Conservation (phyloP, 2,329 filamentous ascomycete genomes). For the Aspergillus tubingensis region DNA sequence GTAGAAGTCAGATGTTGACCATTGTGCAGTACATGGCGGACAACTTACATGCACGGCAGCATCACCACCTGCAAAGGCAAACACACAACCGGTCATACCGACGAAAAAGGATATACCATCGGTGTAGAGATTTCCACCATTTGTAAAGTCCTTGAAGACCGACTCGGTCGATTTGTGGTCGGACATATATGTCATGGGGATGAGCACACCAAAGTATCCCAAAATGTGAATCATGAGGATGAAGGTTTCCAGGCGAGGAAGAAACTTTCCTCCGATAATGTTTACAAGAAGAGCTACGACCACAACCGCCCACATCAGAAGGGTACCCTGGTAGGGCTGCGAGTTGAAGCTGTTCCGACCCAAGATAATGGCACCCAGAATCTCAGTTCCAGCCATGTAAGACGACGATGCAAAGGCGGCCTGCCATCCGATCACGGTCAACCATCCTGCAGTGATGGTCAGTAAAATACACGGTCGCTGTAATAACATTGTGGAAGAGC, state of each 20-base stretch:
- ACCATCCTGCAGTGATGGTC: slow-evolving; percentile 35
- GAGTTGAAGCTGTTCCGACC: slow-evolving; percentile 39
- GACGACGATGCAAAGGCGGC: slow-evolving; percentile 40
- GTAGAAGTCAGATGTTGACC: background rate
- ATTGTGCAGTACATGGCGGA: background rate
- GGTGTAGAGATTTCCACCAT: slow-evolving; percentile 47
- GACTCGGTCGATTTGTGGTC: slow-evolving; percentile 37
- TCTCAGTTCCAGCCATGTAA: slow-evolving; percentile 35
- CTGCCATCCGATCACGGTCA: slow-evolving; percentile 49
- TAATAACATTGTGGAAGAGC: background rate
- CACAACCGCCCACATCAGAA: slow-evolving; percentile 50
- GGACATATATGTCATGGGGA: slow-evolving; percentile 48
- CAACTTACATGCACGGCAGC: slow-evolving; percentile 41
- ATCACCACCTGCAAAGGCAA: slow-evolving; percentile 42
- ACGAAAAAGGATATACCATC: slow-evolving; percentile 45
- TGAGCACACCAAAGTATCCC: slow-evolving; percentile 55
- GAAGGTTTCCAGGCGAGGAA: slow-evolving; percentile 52
- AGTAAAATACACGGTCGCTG: background rate
- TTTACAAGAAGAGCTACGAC: slow-evolving; percentile 46
- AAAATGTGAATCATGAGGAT: slow-evolving; percentile 53
- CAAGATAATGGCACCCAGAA: slow-evolving; percentile 41
- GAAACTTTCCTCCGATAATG: slow-evolving; percentile 41
- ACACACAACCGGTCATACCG: slow-evolving; percentile 37
- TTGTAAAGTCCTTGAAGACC: slow-evolving; percentile 53
- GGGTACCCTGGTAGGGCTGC: slow-evolving; percentile 52